phyloP scores from a whole-genome alignment of 164 flowering plant species.

The Buxus sempervirens region DNA sequence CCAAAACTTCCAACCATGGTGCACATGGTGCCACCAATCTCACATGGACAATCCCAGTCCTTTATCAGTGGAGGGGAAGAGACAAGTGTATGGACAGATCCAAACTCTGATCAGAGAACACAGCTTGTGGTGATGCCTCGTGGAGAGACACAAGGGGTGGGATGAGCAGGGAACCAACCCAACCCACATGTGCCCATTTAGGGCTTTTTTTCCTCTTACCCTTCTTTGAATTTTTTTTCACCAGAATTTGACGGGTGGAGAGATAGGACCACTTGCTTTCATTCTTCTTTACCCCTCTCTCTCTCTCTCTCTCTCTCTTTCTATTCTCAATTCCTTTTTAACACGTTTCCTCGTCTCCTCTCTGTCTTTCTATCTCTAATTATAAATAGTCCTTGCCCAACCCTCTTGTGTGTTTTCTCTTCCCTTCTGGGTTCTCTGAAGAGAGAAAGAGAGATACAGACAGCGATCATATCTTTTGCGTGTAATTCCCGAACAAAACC shows the following conservation, averaged over 20 bases:
- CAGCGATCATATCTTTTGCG: constrained; percentile 12
- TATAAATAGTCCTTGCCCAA: constrained; percentile 16
- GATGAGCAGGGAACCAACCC: background rate
- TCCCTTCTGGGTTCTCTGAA: constrained; percentile 10
- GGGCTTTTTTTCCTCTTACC: too few species aligned
- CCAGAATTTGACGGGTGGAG: too few species aligned
- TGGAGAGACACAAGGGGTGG: background rate
- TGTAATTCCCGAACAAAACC: constrained; percentile 20
- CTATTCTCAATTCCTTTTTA: too few species aligned
- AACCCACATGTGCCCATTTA: background rate
- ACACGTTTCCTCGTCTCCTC: background rate
- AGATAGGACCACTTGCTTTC: too few species aligned
- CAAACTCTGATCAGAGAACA: background rate
- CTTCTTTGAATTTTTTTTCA: too few species aligned
- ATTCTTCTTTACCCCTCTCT: too few species aligned
- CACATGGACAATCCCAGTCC: background rate
- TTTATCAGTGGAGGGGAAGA: background rate
- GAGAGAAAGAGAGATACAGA: constrained; percentile 5
- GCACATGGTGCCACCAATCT: too few species aligned
- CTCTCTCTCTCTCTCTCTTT: too few species aligned
- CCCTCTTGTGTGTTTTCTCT: background rate
- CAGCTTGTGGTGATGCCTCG: background rate
- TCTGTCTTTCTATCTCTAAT: background rate
- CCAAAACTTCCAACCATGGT: too few species aligned
- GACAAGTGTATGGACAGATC: background rate